Base-by-base conservation (phyloP, 1,284 basidiomycete genomes). In the Pyrrhoderma lamaoense region DNA sequence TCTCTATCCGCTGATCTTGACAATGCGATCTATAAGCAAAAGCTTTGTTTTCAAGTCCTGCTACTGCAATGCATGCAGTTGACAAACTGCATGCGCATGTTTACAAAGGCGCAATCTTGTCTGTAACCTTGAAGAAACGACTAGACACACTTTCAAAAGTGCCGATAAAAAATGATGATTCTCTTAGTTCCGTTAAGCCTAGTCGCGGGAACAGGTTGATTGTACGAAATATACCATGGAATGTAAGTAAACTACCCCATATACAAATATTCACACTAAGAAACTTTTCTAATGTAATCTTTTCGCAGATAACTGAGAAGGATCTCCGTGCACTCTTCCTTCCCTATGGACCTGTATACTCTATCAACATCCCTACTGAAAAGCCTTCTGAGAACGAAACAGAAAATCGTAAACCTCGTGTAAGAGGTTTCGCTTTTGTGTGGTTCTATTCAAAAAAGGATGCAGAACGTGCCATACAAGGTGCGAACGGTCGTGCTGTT, bases 361-460 rank as follows among this genome's bases (percentile, higher is more conserved):
- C 88, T 2, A 83, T 97, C 56, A 80, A 87, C 57, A 82, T 97
- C 11, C 93, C 93, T 0, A 66, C 70, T 18, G 57, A 66, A 8
- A 66, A 68, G 14, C 5, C n/a, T 40, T 14, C 38, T 8, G 38
- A 40, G n/a, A 48, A 46, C 7, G 1, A 38, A 8, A 61, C 45
- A 9, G 52, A 19, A 45, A 49, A 36, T 4, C 54, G 60, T 37
- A 64, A 63, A 42, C 65, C 67, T 1, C 73, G 80, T 19, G 77
- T 77, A 19, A 85, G 89, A 59, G 94, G 95, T 0, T 99, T 96
- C 61, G 95, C 93, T 0, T 98, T 99, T 61, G 85, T 98, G 11
- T 97, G 93, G 92, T 93, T 92, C 77, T 68, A 93, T 56, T 85
- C 82, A 57, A 82, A 80, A 61, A 85, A 86, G 56, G 90, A 94